Evolutionary conservation across 2,329 filamentous ascomycete genomes (phyloP).

Genomic region (Alternaria rosae): DNA sequence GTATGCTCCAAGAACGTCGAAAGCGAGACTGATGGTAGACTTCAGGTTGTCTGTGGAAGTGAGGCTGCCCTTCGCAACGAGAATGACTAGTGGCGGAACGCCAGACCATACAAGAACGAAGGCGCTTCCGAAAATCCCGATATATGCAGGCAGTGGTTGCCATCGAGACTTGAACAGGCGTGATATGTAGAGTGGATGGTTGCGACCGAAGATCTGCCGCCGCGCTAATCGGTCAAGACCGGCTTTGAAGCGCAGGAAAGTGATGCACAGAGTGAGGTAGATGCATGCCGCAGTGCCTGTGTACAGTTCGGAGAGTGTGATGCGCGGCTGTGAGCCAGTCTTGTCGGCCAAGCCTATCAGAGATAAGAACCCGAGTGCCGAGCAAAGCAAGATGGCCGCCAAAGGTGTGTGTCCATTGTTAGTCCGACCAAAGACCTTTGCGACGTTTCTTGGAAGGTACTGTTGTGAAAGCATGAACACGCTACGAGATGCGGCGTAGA

Average conservation of each 20-base stretch:
- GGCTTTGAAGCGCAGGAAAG: slow-evolving; percentile 41
- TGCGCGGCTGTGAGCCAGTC: slow-evolving; percentile 34
- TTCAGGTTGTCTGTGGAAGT: slow-evolving; percentile 18
- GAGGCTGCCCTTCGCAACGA: slow-evolving; percentile 22
- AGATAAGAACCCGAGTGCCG: slow-evolving; percentile 35
- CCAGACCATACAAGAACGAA: slow-evolving; percentile 38
- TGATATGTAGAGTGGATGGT: slow-evolving; percentile 30
- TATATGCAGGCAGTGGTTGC: slow-evolving; percentile 42
- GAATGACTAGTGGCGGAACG: slow-evolving; percentile 34
- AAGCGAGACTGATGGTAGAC: slow-evolving; percentile 23
- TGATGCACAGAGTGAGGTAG: slow-evolving; percentile 38
- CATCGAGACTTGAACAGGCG: slow-evolving; percentile 42
- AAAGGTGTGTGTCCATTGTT: slow-evolving; percentile 43
- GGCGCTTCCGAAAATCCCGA: slow-evolving; percentile 35
- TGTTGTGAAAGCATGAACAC: slow-evolving; percentile 39
- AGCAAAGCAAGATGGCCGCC: slow-evolving; percentile 38
- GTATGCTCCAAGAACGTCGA: slow-evolving; percentile 36
- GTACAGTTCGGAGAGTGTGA: slow-evolving; percentile 37
- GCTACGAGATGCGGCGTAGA: slow-evolving; percentile 40
- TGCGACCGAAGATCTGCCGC: slow-evolving; percentile 30
- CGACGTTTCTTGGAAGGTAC: slow-evolving; percentile 25
- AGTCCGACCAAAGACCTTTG: slow-evolving; percentile 34
- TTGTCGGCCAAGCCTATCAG: slow-evolving; percentile 33
- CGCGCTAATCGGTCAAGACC: slow-evolving; percentile 26
- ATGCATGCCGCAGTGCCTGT: slow-evolving; percentile 36